phyloP scores from a whole-genome alignment of 192 early-diverging fungal species.

The Coemansia sp. region DNA sequence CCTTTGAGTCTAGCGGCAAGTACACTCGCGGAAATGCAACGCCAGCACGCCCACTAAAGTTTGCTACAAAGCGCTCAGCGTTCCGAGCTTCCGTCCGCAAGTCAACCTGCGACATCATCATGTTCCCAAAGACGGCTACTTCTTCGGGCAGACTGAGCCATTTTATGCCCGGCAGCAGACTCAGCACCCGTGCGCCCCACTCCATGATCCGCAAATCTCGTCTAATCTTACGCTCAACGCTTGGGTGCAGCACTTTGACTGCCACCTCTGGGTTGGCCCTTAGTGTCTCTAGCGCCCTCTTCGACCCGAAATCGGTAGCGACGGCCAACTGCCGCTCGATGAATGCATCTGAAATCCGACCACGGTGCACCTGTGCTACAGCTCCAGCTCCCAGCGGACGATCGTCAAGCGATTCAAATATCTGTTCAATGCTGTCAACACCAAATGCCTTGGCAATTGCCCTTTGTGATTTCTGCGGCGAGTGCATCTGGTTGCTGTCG shows the following conservation, averaged over 20 bases:
- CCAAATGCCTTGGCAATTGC: slow-evolving; percentile 67
- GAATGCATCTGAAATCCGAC: slow-evolving; percentile 18
- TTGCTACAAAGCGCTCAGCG: slow-evolving; percentile 60
- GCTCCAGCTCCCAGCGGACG: slow-evolving; percentile 88
- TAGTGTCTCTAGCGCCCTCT: slow-evolving; percentile 16
- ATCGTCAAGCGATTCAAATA: slow-evolving; percentile 78
- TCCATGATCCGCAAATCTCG: slow-evolving; percentile 84
- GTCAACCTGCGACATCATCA: slow-evolving; percentile 93
- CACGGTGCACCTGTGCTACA: slow-evolving; percentile 82
- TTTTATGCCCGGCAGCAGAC: slow-evolving; percentile 71
- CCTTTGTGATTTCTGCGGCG: slow-evolving; percentile 63
- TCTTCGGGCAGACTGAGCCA: slow-evolving; percentile 92
- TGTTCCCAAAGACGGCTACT: slow-evolving; percentile 79
- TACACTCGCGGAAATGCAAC: slow-evolving; percentile 65
- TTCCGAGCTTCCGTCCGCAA: slow-evolving; percentile 77
- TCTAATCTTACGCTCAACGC: slow-evolving; percentile 63
- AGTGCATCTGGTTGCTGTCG: slow-evolving; percentile 76
- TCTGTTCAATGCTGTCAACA: slow-evolving; percentile 61
- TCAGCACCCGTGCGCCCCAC: slow-evolving; percentile 64
- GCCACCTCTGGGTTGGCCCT: slow-evolving; percentile 61
- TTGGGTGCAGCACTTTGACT: slow-evolving; percentile 91
- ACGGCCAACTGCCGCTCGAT: slow-evolving; percentile 19
- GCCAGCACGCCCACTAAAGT: slow-evolving; percentile 57
- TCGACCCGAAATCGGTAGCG: slow-evolving; percentile 9
- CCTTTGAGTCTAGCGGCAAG: slow-evolving; percentile 54